Percentiles rank a stretch among this genome's conserved stretches.
Evolutionary conservation across 345 rosid species (phyloP).

Genomic region (Eucalyptus pauciflora): DNA sequence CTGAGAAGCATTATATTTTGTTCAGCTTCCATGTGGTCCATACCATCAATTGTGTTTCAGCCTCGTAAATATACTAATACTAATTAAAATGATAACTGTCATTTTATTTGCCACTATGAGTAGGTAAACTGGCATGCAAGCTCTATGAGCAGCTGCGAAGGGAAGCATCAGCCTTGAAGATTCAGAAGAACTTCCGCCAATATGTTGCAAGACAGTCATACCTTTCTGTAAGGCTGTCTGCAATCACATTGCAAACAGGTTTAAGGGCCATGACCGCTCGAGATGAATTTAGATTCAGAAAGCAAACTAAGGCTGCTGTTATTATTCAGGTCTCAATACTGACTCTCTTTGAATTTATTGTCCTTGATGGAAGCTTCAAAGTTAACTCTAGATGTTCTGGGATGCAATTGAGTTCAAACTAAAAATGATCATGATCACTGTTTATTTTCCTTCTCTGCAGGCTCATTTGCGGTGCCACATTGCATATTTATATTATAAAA

Average conservation of each 20-base stretch:
- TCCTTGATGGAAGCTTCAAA: not conserved
- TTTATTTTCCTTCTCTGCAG: conserved; percentile 26
- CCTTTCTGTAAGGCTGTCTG: conserved; percentile 34
- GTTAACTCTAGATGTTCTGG: not conserved
- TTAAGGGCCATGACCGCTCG: conserved; percentile 94
- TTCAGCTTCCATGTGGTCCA: not conserved
- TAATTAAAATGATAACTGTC: not conserved
- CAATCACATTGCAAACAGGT: conserved; percentile 69
- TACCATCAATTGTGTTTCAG: not conserved
- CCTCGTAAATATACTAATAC: not conserved
- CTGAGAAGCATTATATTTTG: not conserved
- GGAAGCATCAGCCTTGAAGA: conserved; percentile 85
- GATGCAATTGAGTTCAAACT: not conserved
- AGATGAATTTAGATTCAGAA: conserved; percentile 85
- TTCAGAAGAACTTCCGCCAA: conserved; percentile 76
- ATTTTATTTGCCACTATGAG: not conserved
- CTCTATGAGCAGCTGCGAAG: conserved; percentile 68
- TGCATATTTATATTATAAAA: conserved; percentile 62
- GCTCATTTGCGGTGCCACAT: conserved; percentile 63
- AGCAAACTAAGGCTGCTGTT: conserved; percentile 87
- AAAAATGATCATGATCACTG: not conserved
- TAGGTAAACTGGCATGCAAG: conserved; percentile 83
- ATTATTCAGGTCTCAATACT: conserved; percentile 57
- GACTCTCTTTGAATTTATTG: conserved; percentile 2
- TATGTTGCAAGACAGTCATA: conserved; percentile 62